Base-by-base conservation (phyloP, 2,329 filamentous ascomycete species). In the Scytalidium sp. region DNA sequence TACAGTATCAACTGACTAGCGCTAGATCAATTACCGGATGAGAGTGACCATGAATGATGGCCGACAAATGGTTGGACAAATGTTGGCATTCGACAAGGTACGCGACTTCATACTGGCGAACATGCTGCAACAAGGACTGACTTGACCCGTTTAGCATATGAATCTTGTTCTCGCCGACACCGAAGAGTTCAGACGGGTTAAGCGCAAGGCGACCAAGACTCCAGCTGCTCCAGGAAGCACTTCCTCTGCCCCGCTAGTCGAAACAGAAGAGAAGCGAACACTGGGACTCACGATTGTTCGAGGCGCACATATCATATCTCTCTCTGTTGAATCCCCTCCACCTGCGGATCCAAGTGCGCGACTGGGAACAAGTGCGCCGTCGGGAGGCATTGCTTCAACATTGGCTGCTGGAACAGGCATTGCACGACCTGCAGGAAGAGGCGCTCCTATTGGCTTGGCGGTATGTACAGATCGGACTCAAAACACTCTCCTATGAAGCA, bases 11-110 rank as follows among this genome's bases (percentile, higher is more conserved):
- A 13, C 19, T 43, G 22, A 23, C 39, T 21, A 41, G 20, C 39
- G 45, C 40, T 67, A 97, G 94, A 96, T 99, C 81, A 97, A 99
- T 78, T 97, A 96, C 80, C 90, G 93, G 73, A 97, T 99, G 92
- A 87, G 93, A 68, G 87, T 97, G 58, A 97, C 92, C 50, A 81
- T 99, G 70, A 90, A 90, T 67, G 94, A 99, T 75, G 90, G 90
- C 58, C 86, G 94, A 66, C 90, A 97, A 71, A 95, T 99, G 85
- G 92, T 91, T 39, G 94, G 92, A 55, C 91, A 97, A 72, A 96
- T 99, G 90, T 83, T 99, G 60, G 94, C 94, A 48, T 99, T 97
- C 66, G 94, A 99, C 73, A 97, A 97, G 83, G 90, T 93, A 73
- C 25, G 52, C 19, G 20, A 3, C 7, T 21, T 17, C 13, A 43